A percentile compares a stretch with the other conserved stretches of the same genome.
phyloP scores from a whole-genome alignment of 1,139 yeast genomes.

The Casaregolazyma lundiana region DNA sequence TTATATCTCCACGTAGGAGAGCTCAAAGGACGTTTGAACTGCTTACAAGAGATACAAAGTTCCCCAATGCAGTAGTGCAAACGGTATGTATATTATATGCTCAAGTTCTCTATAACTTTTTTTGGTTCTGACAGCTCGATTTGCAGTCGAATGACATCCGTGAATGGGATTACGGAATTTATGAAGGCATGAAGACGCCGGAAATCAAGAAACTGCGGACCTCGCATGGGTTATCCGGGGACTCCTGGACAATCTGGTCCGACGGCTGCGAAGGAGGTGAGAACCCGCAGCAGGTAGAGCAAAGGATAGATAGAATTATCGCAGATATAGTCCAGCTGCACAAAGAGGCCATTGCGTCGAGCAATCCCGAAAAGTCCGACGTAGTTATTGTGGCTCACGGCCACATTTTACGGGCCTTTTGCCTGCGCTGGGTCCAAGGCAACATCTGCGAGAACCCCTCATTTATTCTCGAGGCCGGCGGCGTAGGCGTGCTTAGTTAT shows the following conservation, averaged over 20 bases:
- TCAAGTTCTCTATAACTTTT: neutral
- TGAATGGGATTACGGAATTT: slow-evolving; percentile 96
- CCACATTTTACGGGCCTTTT: slow-evolving; percentile 83
- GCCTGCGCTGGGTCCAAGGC: slow-evolving; percentile 76
- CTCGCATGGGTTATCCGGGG: slow-evolving; percentile 50
- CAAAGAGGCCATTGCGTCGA: slow-evolving; percentile 48
- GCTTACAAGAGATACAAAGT: slow-evolving; percentile 36
- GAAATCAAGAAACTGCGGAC: slow-evolving; percentile 61
- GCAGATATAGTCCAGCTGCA: slow-evolving; percentile 60
- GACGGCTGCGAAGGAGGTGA: slow-evolving; percentile 96
- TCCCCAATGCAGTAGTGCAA: slow-evolving; percentile 5
- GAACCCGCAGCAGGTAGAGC: slow-evolving; percentile 55
- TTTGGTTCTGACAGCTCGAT: neutral
- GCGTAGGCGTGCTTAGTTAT: slow-evolving; percentile 86
- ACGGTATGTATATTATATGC: slow-evolving; percentile 4
- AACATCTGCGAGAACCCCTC: slow-evolving; percentile 64
- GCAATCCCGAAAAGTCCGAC: slow-evolving; percentile 52
- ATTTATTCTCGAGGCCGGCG: slow-evolving; percentile 88
- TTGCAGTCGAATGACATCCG: slow-evolving; percentile 55
- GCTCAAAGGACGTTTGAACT: slow-evolving; percentile 71
- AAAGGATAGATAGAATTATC: slow-evolving; percentile 67
- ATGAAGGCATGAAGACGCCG: slow-evolving; percentile 73
- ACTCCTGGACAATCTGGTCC: slow-evolving; percentile 75
- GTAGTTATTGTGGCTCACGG: slow-evolving; percentile 87
- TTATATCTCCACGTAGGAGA: slow-evolving; percentile 75